These are phyloP conservation scores for Metrosideros polymorpha DNA, from an alignment of 441 rosid genomes.

Conservation along the genomic window DNA sequence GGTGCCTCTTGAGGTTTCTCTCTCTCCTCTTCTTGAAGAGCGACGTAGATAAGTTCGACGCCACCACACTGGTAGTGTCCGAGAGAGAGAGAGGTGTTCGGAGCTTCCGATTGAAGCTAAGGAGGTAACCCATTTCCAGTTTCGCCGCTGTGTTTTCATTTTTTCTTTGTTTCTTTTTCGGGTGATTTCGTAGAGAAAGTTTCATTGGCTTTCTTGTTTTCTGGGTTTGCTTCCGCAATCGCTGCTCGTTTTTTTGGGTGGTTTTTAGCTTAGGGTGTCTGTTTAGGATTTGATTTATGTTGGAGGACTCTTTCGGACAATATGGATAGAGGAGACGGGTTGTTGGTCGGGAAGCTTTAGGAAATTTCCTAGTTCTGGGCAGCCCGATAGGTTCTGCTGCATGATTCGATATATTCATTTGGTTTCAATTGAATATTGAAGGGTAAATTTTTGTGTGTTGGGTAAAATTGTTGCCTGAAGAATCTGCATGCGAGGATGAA, in stretches of 20 bases:
- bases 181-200: not conserved
- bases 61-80: not conserved
- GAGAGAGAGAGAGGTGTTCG: not conserved
- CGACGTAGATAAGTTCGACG: not conserved
- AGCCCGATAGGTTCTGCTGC: not conserved
- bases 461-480: not conserved
- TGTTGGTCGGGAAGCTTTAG: not conserved
- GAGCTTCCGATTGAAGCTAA: not conserved
- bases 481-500: not conserved
- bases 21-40: not conserved
- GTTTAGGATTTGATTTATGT: not conserved
- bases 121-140: not conserved
- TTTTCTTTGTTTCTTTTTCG: accelerated
- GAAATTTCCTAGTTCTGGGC: not conserved
- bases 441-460: not conserved
- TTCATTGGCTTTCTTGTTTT: not conserved
- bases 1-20: not conserved
- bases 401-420: not conserved
- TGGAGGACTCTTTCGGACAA: not conserved
- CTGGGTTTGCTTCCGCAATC: not conserved
- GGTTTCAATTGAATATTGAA: not conserved
- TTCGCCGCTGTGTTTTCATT: not conserved
- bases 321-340: not conserved
- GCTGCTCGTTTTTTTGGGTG: not conserved
- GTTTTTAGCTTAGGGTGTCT: not conserved